Evolutionary conservation across 352 stramenopile genomes (phyloP), one percentile per base, ranked within the genome.

Genomic region (Discostella stelligera): DNA sequence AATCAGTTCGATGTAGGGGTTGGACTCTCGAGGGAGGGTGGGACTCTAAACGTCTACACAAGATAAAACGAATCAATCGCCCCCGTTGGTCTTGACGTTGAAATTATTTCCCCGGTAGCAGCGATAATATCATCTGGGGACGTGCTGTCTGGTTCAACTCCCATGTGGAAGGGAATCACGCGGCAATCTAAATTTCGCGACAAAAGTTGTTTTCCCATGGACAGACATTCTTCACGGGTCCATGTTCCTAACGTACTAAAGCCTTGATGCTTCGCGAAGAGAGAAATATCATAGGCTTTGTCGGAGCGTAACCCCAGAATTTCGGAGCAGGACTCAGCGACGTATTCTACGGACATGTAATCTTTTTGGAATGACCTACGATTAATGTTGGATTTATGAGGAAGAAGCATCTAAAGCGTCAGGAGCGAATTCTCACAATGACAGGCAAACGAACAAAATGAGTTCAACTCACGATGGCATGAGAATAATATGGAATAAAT

Each of bases 401-500:
- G 11, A 48, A 11, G 20, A 44, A 32, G 13, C 5, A 63, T 44
- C 8, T 49, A 37, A 30, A 1, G 20, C 21, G 13, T 30, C 53
- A 61, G 27, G 5, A 2, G 37, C 7, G 37, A 14, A 10, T 44
- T 44, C 37, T 10, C 7, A 10, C 11, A 14, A 14, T 44, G 37
- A 61, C 41, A 39, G 27, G 53, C 13, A 61, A 39, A 30, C 23
- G 53, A 61, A 3, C 53, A 30, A 39, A 14, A 20, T 18, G 21
- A 27, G 21, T 53, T 46, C 6, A 72, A 76, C 68, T 77, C 66
- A 77, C 68, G 68, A 77, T 52, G 68, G 60, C 60, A 77, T 52
- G n/a, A 77, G 60, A 69, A 77, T 61, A 0, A 77, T 56, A 69
- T 77, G 68, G 55, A 70, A 77, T 41, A 64, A 64, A 21, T 64